Conservation (phyloP, 306 rosid species). For the Abrus pulchellus region DNA sequence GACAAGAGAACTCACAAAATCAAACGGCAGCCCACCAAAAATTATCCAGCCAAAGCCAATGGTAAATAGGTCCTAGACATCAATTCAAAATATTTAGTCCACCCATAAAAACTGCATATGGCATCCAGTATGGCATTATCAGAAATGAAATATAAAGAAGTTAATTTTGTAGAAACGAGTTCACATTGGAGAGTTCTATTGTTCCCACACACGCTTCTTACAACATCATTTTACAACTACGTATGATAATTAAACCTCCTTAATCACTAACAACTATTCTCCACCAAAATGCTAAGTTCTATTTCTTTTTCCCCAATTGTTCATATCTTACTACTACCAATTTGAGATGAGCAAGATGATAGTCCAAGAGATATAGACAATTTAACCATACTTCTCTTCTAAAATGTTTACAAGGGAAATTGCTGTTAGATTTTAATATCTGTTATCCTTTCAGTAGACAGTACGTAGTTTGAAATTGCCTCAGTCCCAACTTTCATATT, state of each 20-base stretch:
- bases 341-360: background rate
- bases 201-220: no score
- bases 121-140: conserved; percentile 12
- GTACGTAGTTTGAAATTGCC: background rate
- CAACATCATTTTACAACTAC: no score
- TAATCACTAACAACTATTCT: conserved; percentile 27
- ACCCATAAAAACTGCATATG: conserved; percentile 7
- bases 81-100: conserved; percentile 32
- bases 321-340: background rate
- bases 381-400: background rate
- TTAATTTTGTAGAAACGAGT: background rate
- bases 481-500: background rate
- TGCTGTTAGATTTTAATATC: background rate
- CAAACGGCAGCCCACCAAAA: conserved; percentile 88
- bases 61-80: conserved; percentile 77
- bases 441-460: background rate
- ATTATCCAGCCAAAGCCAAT: conserved; percentile 89
- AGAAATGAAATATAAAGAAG: background rate
- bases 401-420: background rate
- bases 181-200: background rate
- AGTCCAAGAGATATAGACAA: background rate
- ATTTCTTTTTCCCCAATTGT: background rate
- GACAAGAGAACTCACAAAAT: conserved; percentile 51
- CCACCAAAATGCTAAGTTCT: background rate
- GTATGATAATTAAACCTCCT: background rate